Evolutionary conservation across 768 basidiomycete species (phyloP).

Genomic region (Kwoniella pini): DNA sequence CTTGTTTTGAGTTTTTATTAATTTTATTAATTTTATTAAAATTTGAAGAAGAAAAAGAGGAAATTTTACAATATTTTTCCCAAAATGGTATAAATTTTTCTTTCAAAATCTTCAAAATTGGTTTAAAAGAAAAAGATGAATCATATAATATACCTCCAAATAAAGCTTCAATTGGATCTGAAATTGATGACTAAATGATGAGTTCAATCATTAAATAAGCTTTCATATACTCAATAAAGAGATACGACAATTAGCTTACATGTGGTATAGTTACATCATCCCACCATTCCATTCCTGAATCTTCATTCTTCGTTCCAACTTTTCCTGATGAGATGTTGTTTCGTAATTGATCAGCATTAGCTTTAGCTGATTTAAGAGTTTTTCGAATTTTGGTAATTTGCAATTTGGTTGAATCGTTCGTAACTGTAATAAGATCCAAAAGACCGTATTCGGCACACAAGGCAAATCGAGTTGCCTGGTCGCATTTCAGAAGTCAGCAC

Average conservation of each 20-base stretch:
- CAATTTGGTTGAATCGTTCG: background rate
- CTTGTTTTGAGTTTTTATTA: constrained; percentile 32
- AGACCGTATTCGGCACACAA: constrained; percentile 15
- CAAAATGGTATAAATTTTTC: constrained; percentile 29
- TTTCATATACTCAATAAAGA: no score
- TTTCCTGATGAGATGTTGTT: background rate
- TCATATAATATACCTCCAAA: constrained; percentile 36
- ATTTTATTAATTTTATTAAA: no score
- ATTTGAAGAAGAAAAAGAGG: no score
- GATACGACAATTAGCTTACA: no score
- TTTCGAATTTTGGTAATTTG: constrained; percentile 12
- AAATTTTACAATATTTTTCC: constrained; percentile 35
- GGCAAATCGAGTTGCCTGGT: constrained; percentile 5
- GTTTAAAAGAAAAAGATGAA: constrained; percentile 17
- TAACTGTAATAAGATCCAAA: constrained; percentile 9
- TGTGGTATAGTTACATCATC: constrained; percentile 3
- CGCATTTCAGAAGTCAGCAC: no score
- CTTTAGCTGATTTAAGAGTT: constrained; percentile 13
- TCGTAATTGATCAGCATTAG: constrained; percentile 10
- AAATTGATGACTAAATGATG: constrained; percentile 1
- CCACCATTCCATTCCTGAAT: constrained; percentile 37
- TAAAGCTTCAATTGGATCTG: constrained; percentile 31
- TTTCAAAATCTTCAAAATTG: constrained; percentile 16
- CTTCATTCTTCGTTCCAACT: background rate
- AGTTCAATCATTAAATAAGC: no score